phyloP scores from a whole-genome alignment of 2,329 filamentous ascomycete species.

The Arachnopeziza araneosa region DNA sequence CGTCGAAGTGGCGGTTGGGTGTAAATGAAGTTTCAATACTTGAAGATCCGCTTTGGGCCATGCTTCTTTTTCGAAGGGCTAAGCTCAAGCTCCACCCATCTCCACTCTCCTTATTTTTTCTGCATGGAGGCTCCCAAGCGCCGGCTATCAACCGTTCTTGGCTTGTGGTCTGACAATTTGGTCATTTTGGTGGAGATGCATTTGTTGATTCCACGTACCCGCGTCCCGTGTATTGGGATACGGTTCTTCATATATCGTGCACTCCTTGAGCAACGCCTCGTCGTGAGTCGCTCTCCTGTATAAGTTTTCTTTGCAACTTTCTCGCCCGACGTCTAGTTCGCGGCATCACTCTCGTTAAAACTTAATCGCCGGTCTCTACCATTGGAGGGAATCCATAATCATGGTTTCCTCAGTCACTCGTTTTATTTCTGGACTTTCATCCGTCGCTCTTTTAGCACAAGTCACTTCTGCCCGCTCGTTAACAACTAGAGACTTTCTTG shows the following conservation, averaged over 20 bases:
- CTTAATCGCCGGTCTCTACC: neutral
- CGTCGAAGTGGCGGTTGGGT: neutral
- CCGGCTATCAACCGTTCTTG: neutral
- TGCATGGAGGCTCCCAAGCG: too few species aligned
- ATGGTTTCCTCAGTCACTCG: constrained; percentile 1
- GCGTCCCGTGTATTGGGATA: neutral
- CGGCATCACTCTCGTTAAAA: neutral
- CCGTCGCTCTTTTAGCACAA: neutral
- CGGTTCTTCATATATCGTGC: neutral
- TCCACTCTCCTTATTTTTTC: too few species aligned
- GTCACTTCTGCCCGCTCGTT: neutral
- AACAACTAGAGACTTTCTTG: constrained; percentile 9
- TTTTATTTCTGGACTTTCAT: neutral
- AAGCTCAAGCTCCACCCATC: neutral
- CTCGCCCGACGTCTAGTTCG: neutral
- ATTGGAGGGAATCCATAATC: neutral
- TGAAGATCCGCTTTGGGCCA: neutral
- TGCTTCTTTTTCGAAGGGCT: neutral
- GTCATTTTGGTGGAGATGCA: neutral
- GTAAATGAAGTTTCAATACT: neutral
- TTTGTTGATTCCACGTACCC: neutral
- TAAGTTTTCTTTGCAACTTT: neutral
- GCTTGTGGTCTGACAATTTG: neutral
- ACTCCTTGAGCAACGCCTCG: too few species aligned
- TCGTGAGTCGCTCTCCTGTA: neutral